These are phyloP conservation scores for Cyberlindnera euphorbiae DNA, from an alignment of 805 yeast genomes.

Conservation along the genomic window DNA sequence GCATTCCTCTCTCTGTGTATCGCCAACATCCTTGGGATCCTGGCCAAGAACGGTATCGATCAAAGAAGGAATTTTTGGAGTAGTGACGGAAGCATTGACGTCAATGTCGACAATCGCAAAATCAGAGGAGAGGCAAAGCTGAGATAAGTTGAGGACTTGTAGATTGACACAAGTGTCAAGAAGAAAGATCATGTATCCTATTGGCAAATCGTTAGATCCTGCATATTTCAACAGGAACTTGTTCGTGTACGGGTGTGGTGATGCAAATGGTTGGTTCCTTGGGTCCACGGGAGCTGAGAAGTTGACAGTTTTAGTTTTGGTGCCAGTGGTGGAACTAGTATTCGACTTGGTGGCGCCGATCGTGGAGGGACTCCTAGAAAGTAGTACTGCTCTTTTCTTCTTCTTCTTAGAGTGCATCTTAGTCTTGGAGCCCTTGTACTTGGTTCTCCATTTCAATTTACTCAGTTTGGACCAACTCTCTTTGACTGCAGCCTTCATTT, in stretches of 20 bases:
- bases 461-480: too few species aligned
- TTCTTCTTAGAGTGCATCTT: too few species aligned
- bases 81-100: background rate
- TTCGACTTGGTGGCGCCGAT: background rate
- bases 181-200: constrained; percentile 69
- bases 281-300: constrained; percentile 15
- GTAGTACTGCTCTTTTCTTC: constrained; percentile 2
- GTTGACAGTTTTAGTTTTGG: constrained; percentile 1
- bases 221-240: constrained; percentile 59
- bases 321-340: background rate
- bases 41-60: constrained; percentile 21
- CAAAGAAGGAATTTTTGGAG: constrained; percentile 15
- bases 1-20: background rate
- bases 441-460: constrained; percentile 2
- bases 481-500: too few species aligned
- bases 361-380: constrained; percentile 1
- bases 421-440: too few species aligned
- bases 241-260: constrained; percentile 57
- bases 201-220: constrained; percentile 68
- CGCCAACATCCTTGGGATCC: background rate
- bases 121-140: constrained; percentile 61
- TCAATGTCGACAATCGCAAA: constrained; percentile 39
- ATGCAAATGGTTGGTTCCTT: constrained; percentile 30
- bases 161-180: constrained; percentile 65
- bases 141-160: constrained; percentile 49